These are phyloP conservation scores for Panicum virgatum DNA, from an alignment of 202 grass and related monocot species.

Conservation along the genomic window DNA sequence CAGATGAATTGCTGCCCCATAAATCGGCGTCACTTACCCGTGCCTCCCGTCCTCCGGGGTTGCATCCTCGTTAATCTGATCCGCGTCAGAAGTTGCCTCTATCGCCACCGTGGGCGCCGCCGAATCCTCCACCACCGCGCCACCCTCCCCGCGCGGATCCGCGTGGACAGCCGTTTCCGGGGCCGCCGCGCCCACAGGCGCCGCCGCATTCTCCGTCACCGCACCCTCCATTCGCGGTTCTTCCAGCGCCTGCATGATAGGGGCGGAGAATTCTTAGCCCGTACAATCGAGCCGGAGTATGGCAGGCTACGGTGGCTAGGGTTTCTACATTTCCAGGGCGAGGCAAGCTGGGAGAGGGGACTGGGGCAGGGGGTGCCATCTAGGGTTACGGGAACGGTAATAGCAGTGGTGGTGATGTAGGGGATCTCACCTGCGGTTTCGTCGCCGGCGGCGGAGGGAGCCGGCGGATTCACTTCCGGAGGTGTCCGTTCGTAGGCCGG, in stretches of 20 bases:
- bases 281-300: neutral
- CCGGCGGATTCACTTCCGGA: neutral
- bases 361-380: neutral
- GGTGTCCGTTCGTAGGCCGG: neutral
- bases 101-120: neutral
- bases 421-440: constrained; percentile 11
- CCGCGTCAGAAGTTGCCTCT: constrained; percentile 21
- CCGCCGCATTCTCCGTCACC: constrained; percentile 25
- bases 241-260: constrained; percentile 1
- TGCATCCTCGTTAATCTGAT: constrained; percentile 49
- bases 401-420: neutral
- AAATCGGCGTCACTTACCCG: constrained; percentile 45
- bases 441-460: neutral
- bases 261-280: neutral
- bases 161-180: neutral
- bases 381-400: constrained; percentile 15
- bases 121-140: constrained; percentile 20
- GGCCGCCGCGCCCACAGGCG: constrained; percentile 13
- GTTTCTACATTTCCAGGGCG: neutral
- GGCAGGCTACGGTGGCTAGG: neutral
- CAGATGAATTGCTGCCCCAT: neutral
- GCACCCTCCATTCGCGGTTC: constrained; percentile 49
- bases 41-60: constrained; percentile 41
- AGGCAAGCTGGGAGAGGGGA: neutral
- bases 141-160: constrained; percentile 35